Base-by-base conservation (phyloP, 2,329 filamentous ascomycete genomes). In the Aspergillus sp. region DNA sequence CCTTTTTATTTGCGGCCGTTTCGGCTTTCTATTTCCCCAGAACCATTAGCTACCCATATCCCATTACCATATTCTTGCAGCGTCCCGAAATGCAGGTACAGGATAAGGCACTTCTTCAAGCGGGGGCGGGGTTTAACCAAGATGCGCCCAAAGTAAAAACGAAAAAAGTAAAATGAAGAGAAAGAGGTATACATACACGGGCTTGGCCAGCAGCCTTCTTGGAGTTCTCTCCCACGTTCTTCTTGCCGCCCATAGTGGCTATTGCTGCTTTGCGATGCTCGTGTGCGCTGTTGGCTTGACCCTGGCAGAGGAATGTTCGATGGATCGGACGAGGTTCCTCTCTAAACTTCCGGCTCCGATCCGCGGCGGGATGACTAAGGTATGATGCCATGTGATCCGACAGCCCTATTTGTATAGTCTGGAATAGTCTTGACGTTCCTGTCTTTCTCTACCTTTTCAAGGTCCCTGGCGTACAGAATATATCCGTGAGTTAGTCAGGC, bases 161-260 rank as follows among this genome's bases (percentile, higher is more conserved):
- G 12, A 43, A 5, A 43, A 33, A 43, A 33, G 10, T 8, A 9
- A 4, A 9, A 4, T 41, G 48, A 36, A 36, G n/a, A 36, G 9
- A 12, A 19, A 36, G 6, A 63, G 10, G 9, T 10, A 41, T 47
- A 63, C 67, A 50, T 62, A 71, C 70, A 45, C 66, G 69, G 50
- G 90, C 89, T 68, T 96, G 88, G 54, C 91, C 93, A 6, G 84
- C 81, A 2, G 73, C 88, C 75, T 97, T 97, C 73, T 95, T 97
- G 67, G 78, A 85, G 71, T 86, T 88, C 53, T 94, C 89, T 45
- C 73, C 79, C 45, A 61, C 71, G 49, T 56, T 68, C 61, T 75
- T 79, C 68, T 86, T 90, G 70, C 86, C 88, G 57, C 76, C 83
- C 86, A 90, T 90, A 54, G 55, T 73, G 49, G 33, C 8, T 9